These are phyloP conservation scores for Aspergillus phoenicis DNA, from an alignment of 2,329 filamentous ascomycete genomes.

Conservation along the genomic window DNA sequence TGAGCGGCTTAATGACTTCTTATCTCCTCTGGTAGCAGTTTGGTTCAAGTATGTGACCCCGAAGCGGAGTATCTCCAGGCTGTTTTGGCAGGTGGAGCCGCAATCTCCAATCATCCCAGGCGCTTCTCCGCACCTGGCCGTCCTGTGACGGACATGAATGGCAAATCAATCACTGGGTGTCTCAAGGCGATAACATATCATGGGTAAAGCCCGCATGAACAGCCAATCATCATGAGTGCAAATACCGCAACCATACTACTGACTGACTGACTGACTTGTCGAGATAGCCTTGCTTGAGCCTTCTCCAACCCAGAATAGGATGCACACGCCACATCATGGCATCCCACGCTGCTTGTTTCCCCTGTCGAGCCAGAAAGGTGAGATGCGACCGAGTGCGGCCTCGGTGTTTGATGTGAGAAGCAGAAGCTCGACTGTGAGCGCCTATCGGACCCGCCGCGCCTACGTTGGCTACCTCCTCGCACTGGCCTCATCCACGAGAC, in stretches of 20 bases:
- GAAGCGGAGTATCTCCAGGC: not conserved
- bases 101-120: not conserved
- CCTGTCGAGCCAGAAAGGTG: constrained; percentile 13
- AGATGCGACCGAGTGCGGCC: constrained; percentile 10
- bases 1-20: not conserved
- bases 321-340: not conserved
- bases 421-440: constrained; percentile 2
- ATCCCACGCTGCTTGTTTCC: constrained; percentile 3
- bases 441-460: not conserved
- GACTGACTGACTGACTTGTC: not conserved
- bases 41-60: not conserved
- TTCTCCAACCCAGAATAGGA: not conserved
- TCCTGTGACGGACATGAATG: not conserved
- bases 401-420: constrained; percentile 4
- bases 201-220: too few relatives aligned
- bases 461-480: constrained; percentile 9
- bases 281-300: not conserved
- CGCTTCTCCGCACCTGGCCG: not conserved
- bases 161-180: too few relatives aligned
- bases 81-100: constrained; percentile 2
- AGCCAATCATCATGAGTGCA: not conserved
- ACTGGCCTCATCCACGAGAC: not conserved
- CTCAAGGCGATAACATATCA: not conserved
- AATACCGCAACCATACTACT: not conserved
- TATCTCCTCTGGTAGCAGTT: not conserved